Base-by-base conservation (phyloP, 1,139 yeast species). In the Candida glucosophila region DNA sequence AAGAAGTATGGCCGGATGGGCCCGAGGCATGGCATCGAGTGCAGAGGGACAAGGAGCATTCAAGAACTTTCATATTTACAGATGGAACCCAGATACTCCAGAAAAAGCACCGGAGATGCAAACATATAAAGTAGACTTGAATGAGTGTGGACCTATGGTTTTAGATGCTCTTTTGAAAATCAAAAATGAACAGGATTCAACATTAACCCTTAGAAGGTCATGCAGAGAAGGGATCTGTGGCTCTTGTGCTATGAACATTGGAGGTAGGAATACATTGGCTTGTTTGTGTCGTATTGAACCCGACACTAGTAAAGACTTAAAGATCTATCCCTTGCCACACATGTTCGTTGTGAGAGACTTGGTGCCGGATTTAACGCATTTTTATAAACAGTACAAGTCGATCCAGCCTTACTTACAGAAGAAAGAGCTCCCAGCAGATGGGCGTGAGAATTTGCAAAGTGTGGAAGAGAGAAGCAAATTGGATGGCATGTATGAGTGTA, bases 181-280 rank as follows among this genome's bases (percentile, higher is more conserved):
- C 58, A 90, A 90, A 64, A 86, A 86, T 57, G 98, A 90, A 58
- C 93, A 85, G 55, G 99, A 90, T 55, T 61, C 97, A 21, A 82
- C 97, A 17, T 73, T 90, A 52, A 90, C 98, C 4, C 81, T 90
- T 61, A 79, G 99, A 68, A 79, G 98, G 62, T 86, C 97, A 27
- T 90, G 98, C 66, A 88, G 99, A 68, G 99, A 90, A 63, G 99
- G 99, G 47, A 92, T 90, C 43, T 90, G 99, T 66, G 99, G 99
- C 26, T 90, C 97, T 4, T 90, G 99, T 69, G 99, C 99, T 44
- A 90, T 90, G 99, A 90, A 90, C 68, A 90, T 90, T 56, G 94
- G 95, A 39, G 99, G 99, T 42, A 72, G 81, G 53, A 90, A 90
- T 70, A 90, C 98, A 17, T 70, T 90, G 48, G 98, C 98, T 22